Evolutionary conservation across 495 filamentous ascomycete genomes (phyloP), one percentile per base, ranked within the genome.

Genomic region (Pseudotulostoma volvatum): DNA sequence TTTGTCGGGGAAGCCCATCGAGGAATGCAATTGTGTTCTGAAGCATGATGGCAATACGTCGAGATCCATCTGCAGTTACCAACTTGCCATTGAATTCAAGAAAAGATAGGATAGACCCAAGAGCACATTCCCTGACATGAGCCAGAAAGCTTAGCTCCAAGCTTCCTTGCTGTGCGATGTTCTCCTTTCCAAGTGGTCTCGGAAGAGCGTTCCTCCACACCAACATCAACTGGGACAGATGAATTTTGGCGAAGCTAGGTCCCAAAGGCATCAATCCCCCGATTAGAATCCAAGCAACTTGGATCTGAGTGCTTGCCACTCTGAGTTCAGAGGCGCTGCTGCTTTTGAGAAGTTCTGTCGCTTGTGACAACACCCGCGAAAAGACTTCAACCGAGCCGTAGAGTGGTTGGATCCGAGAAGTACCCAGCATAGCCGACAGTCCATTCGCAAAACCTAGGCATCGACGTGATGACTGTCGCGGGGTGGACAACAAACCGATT

Each of bases 181-280:
- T 88, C 43, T 95, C 88, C 56, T 82, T 90, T 17, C 81, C 75
- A 8, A 96, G 52, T n/a, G 92, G 88, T 48, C 85, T 93, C 3
- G 90, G 90, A 23, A 99, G 62, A 2, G 90, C 87, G 59, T 94
- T 96, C 55, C 93, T 94, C 90, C 90, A 99, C 9, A 99, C 67
- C n/a, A 96, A 59, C 37, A 96, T 76, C 33, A 99, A 63, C 55
- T 96, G 90, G 2, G 88, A 88, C 14, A 99, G 68, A 61, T 96
- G 90, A 31, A 94, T 96, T 59, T 99, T 99, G 57, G 96, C 88
- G 54, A 99, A 99, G 53, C 93, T 95, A 3, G 92, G 92, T 0
- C 90, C 90, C 1, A 96, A 67, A 4, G 87, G 82, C 92, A 96
- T 96, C 17, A 99, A 60, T 0, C 90, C 90, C 23, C 90, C 90